Conservation (phyloP, 495 filamentous ascomycete genomes). For the Margaritispora aquatica region DNA sequence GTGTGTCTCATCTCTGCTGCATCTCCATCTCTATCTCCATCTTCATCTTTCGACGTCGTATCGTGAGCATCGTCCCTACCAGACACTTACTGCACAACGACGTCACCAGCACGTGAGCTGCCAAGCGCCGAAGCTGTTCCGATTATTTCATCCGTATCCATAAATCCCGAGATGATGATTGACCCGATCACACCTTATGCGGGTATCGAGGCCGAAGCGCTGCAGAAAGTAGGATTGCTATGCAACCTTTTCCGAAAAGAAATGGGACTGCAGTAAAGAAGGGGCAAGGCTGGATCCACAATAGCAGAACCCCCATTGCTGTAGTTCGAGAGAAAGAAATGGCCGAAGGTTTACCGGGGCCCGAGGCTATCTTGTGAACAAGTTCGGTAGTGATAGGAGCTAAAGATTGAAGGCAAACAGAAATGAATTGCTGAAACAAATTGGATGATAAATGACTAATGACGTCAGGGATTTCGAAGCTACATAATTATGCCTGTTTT, state of each 20-base stretch:
- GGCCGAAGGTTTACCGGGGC: neutral
- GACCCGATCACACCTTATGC: neutral
- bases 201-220: slow-evolving; percentile 1
- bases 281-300: neutral
- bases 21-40: neutral
- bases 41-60: neutral
- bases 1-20: neutral
- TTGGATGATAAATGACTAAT: too few species aligned
- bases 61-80: neutral
- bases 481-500: too few species aligned
- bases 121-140: slow-evolving; percentile 7
- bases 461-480: too few species aligned
- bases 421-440: too few species aligned
- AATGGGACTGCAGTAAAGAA: neutral
- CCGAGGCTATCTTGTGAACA: neutral
- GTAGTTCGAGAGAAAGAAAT: neutral
- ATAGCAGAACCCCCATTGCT: neutral
- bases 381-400: neutral
- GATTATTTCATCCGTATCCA: neutral
- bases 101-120: neutral
- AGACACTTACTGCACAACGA: too few species aligned
- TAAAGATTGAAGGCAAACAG: too few species aligned
- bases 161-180: neutral
- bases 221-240: slow-evolving; percentile 1
- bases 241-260: slow-evolving; percentile 7